phyloP scores from a whole-genome alignment of 2,329 filamentous ascomycete genomes.

The Colletotrichum sp. region DNA sequence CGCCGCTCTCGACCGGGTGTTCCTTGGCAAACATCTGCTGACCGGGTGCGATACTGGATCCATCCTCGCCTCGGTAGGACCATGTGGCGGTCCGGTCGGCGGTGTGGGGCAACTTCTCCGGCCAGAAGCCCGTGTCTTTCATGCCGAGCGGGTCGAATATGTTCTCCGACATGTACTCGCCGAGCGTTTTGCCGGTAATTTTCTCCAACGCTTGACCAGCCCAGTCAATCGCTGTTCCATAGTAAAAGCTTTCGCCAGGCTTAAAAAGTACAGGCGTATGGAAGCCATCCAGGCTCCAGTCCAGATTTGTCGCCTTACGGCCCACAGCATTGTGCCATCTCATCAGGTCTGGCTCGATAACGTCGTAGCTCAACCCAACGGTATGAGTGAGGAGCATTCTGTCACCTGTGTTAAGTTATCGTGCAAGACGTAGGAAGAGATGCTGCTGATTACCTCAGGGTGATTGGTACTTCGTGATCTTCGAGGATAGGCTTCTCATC shows the following conservation, averaged over 20 bases:
- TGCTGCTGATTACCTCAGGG: conserved; percentile 33
- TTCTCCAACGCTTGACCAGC: conserved; percentile 48
- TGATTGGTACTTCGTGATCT: conserved; percentile 40
- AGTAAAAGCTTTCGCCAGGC: conserved; percentile 54
- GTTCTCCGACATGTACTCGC: conserved; percentile 39
- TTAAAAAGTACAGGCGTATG: conserved; percentile 46
- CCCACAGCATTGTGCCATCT: conserved; percentile 43
- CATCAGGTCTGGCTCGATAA: conserved; percentile 39
- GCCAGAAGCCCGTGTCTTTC: conserved; percentile 40
- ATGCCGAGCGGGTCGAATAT: conserved; percentile 42
- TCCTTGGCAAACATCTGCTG: conserved; percentile 27
- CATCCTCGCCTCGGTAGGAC: conserved; percentile 24
- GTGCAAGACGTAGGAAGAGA: too few species aligned
- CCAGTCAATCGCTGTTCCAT: conserved; percentile 53
- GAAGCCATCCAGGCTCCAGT: conserved; percentile 41
- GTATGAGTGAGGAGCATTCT: conserved; percentile 55
- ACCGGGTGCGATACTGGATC: conserved; percentile 23
- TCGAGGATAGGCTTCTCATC: conserved; percentile 40
- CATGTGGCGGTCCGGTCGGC: conserved; percentile 25
- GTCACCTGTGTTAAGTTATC: background rate
- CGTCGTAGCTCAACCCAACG: conserved; percentile 49
- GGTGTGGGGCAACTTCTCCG: conserved; percentile 29
- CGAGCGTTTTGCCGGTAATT: conserved; percentile 39
- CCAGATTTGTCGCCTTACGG: conserved; percentile 33
- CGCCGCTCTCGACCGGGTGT: conserved; percentile 44